phyloP scores from a whole-genome alignment of 2,329 filamentous ascomycete species.

The Phyllosticta capitalensis region DNA sequence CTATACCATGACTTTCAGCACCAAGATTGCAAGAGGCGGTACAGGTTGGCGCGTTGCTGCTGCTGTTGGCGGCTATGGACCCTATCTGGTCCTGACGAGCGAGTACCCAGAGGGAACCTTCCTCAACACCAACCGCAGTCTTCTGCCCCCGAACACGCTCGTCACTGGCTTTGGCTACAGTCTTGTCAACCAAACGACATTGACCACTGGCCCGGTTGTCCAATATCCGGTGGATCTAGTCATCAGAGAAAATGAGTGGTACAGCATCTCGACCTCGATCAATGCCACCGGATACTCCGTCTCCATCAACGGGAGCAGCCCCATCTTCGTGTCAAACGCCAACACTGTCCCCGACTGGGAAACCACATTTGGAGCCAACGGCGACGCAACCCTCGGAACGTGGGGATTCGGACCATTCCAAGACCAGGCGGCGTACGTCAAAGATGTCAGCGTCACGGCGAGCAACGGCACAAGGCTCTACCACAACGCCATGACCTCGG shows the following conservation, averaged over 20 bases:
- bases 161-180: constrained; percentile 26
- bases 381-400: constrained; percentile 19
- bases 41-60: constrained; percentile 28
- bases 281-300: constrained; percentile 20
- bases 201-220: constrained; percentile 19
- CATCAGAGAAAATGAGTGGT: constrained; percentile 29
- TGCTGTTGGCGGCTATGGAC: background rate
- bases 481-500: constrained; percentile 19
- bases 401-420: constrained; percentile 35
- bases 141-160: constrained; percentile 28
- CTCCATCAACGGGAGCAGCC: constrained; percentile 17
- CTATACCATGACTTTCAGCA: constrained; percentile 30
- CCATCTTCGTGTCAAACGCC: constrained; percentile 16
- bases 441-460: constrained; percentile 24
- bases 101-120: constrained; percentile 16
- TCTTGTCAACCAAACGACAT: constrained; percentile 29
- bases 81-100: constrained; percentile 4
- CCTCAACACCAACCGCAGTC: constrained; percentile 26
- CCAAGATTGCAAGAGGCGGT: constrained; percentile 31
- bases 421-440: constrained; percentile 30
- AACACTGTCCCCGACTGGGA: background rate
- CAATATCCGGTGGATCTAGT: constrained; percentile 19
- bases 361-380: background rate
- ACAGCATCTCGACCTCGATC: constrained; percentile 28
- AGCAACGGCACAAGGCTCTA: constrained; percentile 26